Evolutionary conservation across 306 rosid species (phyloP).

Genomic region (Macrotyloma uniflorum): DNA sequence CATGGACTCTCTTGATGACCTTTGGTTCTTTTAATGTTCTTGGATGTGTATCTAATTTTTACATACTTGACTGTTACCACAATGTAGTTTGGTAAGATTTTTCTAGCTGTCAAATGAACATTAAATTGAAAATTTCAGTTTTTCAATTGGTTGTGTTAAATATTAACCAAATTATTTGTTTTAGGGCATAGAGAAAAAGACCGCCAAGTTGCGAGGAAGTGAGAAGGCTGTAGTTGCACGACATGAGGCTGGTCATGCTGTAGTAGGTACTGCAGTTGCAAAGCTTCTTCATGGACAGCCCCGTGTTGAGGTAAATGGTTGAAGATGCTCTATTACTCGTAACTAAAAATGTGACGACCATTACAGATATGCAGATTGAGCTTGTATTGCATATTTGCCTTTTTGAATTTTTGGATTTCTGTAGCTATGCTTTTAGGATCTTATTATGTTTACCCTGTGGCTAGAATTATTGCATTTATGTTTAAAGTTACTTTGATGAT

Average conservation of each 20-base stretch:
- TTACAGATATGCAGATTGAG: slow-evolving; percentile 16
- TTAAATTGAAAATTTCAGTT: slow-evolving; percentile 7
- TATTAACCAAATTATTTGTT: slow-evolving; percentile 40
- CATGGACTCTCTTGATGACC: not conserved
- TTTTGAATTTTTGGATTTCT: slow-evolving; percentile 17
- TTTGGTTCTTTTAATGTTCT: slow-evolving; percentile 11
- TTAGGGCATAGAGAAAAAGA: slow-evolving; percentile 97
- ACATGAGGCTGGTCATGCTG: slow-evolving; percentile 98
- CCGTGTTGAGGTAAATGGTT: slow-evolving; percentile 78
- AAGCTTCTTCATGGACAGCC: slow-evolving; percentile 93
- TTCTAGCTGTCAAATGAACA: slow-evolving; percentile 13
- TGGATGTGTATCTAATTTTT: not conserved
- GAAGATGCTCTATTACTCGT: slow-evolving; percentile 26
- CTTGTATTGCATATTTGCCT: slow-evolving; percentile 12
- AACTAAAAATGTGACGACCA: slow-evolving; percentile 22
- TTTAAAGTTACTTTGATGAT: slow-evolving; percentile 8
- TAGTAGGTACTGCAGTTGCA: slow-evolving; percentile 96
- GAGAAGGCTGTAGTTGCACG: slow-evolving; percentile 96
- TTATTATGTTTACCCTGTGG: slow-evolving; percentile 2
- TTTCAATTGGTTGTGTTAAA: slow-evolving; percentile 26
- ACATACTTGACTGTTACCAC: not conserved
- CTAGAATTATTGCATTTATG: not conserved
- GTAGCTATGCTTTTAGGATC: not conserved
- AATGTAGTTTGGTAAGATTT: slow-evolving; percentile 22
- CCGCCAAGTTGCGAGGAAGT: slow-evolving; percentile 83